These are phyloP conservation scores for Jasminum sambac DNA, from an alignment of 257 asterid species.

Conservation along the genomic window DNA sequence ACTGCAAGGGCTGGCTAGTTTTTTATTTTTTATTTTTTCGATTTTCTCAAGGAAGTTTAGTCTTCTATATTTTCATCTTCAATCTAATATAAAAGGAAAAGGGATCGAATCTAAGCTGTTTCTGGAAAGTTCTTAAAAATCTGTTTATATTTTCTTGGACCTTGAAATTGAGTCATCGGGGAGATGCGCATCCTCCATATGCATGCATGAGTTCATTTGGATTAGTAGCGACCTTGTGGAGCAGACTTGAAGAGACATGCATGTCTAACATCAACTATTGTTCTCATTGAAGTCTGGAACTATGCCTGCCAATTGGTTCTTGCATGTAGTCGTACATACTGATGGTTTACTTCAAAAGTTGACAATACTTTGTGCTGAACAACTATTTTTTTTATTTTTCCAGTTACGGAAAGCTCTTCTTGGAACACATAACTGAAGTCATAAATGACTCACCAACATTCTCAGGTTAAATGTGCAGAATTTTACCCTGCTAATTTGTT, in stretches of 20 bases:
- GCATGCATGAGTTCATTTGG: not conserved
- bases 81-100: not conserved
- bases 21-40: not conserved
- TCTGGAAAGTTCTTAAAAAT: not conserved
- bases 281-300: not conserved
- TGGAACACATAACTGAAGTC: constrained; percentile 71
- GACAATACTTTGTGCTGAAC: constrained; percentile 10
- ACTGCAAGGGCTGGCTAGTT: not conserved
- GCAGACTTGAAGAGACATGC: not conserved
- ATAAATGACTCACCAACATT: constrained; percentile 72
- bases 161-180: not conserved
- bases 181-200: not conserved
- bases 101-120: not conserved
- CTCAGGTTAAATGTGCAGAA: constrained; percentile 53
- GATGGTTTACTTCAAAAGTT: constrained; percentile 8
- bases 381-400: constrained; percentile 22
- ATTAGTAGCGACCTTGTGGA: not conserved
- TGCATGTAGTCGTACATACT: constrained; percentile 18
- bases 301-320: constrained; percentile 11
- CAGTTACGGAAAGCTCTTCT: constrained; percentile 80
- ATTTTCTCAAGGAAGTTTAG: not conserved
- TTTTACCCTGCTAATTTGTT: constrained; percentile 16
- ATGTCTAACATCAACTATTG: not conserved
- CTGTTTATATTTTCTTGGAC: not conserved
- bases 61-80: not conserved